Evolutionary conservation across 2,329 filamentous ascomycete species (phyloP).

Genomic region (Acarospora socialis): DNA sequence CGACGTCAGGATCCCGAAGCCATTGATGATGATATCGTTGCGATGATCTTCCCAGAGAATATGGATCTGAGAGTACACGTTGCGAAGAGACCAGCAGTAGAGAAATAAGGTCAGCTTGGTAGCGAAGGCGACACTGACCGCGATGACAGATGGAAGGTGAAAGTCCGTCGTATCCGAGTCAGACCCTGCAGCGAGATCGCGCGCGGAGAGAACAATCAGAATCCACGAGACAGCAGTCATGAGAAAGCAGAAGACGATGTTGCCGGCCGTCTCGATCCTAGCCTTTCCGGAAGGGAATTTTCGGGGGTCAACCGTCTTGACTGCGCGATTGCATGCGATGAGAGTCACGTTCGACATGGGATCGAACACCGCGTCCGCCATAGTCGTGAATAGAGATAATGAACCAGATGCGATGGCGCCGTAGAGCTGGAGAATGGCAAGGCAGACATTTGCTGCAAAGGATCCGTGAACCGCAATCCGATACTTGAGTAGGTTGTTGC

Average conservation of each 20-base stretch:
- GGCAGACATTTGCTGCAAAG: constrained; percentile 65
- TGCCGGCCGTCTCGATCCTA: constrained; percentile 86
- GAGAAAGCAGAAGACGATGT: constrained; percentile 90
- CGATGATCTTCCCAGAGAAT: constrained; percentile 96
- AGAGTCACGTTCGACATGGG: constrained; percentile 78
- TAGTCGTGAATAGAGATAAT: constrained; percentile 93
- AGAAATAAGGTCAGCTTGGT: constrained; percentile 76
- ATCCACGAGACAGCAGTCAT: constrained; percentile 90
- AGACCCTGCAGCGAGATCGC: constrained; percentile 44
- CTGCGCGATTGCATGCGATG: constrained; percentile 74
- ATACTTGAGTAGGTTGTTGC: constrained; percentile 59
- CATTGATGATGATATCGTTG: constrained; percentile 95
- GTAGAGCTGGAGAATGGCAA: constrained; percentile 74
- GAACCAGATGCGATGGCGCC: constrained; percentile 75
- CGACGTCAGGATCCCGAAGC: constrained; percentile 78
- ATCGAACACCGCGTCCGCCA: constrained; percentile 92
- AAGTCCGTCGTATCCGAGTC: constrained; percentile 46
- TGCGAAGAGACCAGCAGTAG: constrained; percentile 82
- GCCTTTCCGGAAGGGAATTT: constrained; percentile 88
- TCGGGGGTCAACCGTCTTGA: constrained; percentile 69
- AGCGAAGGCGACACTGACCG: constrained; percentile 66
- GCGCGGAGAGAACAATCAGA: constrained; percentile 74
- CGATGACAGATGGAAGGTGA: constrained; percentile 69
- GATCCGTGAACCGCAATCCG: constrained; percentile 49
- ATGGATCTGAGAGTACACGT: constrained; percentile 80